phyloP scores from a whole-genome alignment of 192 early-diverging fungal species.

The Geosiphon pyriformis region DNA sequence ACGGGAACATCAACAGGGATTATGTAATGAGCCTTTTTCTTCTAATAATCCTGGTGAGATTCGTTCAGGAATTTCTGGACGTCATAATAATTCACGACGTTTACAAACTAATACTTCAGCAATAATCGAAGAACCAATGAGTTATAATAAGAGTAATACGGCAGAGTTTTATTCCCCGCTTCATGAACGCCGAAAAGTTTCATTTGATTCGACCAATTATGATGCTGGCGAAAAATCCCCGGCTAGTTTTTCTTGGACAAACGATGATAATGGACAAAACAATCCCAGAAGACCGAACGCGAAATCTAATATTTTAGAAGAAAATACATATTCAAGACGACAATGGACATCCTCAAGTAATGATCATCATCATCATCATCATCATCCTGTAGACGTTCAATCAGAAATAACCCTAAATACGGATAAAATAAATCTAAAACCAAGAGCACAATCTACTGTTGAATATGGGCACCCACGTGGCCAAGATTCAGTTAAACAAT shows the following conservation, averaged over 20 bases:
- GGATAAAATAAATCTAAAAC: background rate
- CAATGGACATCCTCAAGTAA: background rate
- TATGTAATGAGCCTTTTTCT: background rate
- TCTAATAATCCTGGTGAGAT: too few relatives aligned
- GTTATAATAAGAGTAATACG: background rate
- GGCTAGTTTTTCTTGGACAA: background rate
- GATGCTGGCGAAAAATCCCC: too few relatives aligned
- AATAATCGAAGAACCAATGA: background rate
- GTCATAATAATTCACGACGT: background rate
- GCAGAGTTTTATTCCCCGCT: background rate
- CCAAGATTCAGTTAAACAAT: background rate
- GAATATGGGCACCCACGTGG: background rate
- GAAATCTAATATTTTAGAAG: background rate
- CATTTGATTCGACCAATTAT: too few relatives aligned
- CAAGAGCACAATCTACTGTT: background rate
- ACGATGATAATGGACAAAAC: background rate
- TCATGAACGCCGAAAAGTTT: background rate
- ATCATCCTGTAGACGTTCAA: background rate
- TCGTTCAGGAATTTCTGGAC: background rate
- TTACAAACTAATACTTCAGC: background rate
- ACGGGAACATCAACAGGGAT: background rate
- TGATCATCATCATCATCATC: background rate
- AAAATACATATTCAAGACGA: background rate
- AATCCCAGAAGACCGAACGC: background rate
- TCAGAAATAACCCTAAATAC: background rate